A percentile compares a stretch with the other conserved stretches of the same genome.
phyloP scores from a whole-genome alignment of 163 green algal species.

The Prototheca wickerhamii region DNA sequence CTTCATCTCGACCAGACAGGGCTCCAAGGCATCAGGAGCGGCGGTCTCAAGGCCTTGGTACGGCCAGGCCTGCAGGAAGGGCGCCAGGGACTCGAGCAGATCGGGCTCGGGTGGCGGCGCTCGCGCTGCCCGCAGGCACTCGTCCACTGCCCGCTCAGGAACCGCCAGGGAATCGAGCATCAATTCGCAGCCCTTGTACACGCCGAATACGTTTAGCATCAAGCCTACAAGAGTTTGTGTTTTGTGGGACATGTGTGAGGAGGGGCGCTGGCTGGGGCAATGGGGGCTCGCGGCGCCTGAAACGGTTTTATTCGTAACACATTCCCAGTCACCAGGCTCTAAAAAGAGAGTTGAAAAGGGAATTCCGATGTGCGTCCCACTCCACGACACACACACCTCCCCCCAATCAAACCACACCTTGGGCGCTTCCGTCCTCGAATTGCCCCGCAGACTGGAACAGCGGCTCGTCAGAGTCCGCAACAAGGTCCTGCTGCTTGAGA shows the following conservation, averaged over 20 bases:
- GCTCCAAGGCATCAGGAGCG: no score
- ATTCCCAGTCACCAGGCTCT: no score
- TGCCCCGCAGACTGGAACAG: conserved; percentile 83
- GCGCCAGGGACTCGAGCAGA: no score
- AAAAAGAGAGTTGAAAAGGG: background rate
- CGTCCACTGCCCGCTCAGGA: conserved; percentile 38
- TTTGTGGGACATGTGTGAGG: no score
- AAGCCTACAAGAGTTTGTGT: no score
- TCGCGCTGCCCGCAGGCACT: background rate
- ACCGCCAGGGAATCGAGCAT: conserved; percentile 73
- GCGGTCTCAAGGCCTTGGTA: no score
- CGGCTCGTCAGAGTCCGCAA: conserved; percentile 72
- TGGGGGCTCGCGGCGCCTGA: no score
- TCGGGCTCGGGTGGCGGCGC: background rate
- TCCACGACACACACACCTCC: background rate
- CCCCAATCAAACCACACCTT: conserved; percentile 19
- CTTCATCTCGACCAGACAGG: no score
- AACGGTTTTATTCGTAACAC: no score
- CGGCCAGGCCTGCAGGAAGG: background rate
- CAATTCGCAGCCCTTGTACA: conserved; percentile 61
- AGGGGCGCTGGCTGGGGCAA: no score
- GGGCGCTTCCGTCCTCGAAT: conserved; percentile 78
- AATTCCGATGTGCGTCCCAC: no score
- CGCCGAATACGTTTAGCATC: conserved; percentile 71
- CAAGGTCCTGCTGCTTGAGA: conserved; percentile 50